Evolutionary conservation across 768 basidiomycete species (phyloP), one percentile per base, ranked within the genome.

Genomic region (Russula abietina): DNA sequence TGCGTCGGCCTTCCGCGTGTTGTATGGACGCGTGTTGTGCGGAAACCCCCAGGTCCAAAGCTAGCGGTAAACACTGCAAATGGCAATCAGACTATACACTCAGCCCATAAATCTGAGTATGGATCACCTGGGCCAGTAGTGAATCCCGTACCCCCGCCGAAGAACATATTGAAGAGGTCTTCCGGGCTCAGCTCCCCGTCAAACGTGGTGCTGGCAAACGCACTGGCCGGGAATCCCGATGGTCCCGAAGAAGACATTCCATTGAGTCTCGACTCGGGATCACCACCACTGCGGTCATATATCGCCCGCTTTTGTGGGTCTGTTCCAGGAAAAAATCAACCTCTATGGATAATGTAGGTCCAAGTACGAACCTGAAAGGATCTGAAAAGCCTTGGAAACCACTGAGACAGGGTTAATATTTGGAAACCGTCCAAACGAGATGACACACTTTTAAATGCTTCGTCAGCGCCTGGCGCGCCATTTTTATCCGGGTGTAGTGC

Each of bases 141-240:
- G 28, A 81, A 83, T 60, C 79, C 81, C 1, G 81, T 80, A 22
- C 80, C 83, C 26, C 89, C 89, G 19, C 93, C 93, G 73, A 98
- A 98, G 83, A 98, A 97, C 90, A 96, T 94, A 71, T 98, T 96
- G 78, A 98, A 98, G 60, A 98, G 72, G 62, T 98, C 96, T 75
- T 98, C 96, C 6, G 96, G 94, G 60, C 89, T 94, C 68, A 98
- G 78, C 75, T 98, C 95, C 59, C 84, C 85, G 14, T 91, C 89
- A 69, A 88, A 91, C 19, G 78, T 77, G 8, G 77, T 76, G 2
- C 75, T 68, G 6, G 61, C 69, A 61, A 86, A 88, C 16, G 79
- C 75, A 51, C 73, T 76, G 30, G 79, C 67, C 22, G 78, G 75
- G 72, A 84, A 87, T 14, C 80, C 78, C 26, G 83, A 72, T 8